A percentile compares a stretch with the other conserved stretches of the same genome.
Evolutionary conservation across 441 rosid genomes (phyloP).

Genomic region (Mallotus repandus): DNA sequence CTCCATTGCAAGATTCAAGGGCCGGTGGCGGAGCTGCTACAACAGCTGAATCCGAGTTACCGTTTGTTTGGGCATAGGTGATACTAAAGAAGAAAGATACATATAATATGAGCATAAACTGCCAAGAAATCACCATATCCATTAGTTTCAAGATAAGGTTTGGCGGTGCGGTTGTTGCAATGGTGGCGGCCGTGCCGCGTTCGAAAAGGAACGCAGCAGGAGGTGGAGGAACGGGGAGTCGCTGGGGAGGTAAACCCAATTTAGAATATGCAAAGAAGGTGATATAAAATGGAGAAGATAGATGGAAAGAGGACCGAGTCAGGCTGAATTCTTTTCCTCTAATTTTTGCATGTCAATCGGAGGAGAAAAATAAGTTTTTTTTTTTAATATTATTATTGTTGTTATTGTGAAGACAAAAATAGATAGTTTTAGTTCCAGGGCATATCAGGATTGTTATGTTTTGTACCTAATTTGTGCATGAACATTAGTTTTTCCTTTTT

Average conservation of each 20-base stretch:
- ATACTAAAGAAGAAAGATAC: conserved; percentile 4
- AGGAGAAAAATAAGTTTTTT: neutral
- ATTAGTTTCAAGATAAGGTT: no score
- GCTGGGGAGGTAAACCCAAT: conserved; percentile 29
- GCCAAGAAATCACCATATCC: conserved; percentile 34
- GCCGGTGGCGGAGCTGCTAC: conserved; percentile 49
- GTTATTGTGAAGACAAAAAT: neutral
- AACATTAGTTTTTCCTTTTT: no score
- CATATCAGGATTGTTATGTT: no score
- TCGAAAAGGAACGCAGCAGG: conserved; percentile 28
- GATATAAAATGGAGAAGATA: conserved; percentile 11
- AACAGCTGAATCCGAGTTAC: conserved; percentile 22
- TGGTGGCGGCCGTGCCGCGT: conserved; percentile 22
- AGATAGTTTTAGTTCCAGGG: neutral
- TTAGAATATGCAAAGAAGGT: conserved; percentile 21
- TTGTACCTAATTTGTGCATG: no score
- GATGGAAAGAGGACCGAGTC: conserved; percentile 29
- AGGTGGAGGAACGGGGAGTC: conserved; percentile 20
- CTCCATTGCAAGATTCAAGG: conserved; percentile 54
- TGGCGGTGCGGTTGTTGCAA: neutral
- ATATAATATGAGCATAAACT: conserved; percentile 8
- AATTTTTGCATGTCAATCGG: conserved; percentile 51
- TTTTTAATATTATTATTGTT: neutral
- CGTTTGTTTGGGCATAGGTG: conserved; percentile 41
- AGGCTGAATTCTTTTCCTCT: conserved; percentile 54